phyloP scores from a whole-genome alignment of 371 early-diverging fungal species.

The Rhizopus microsporus region DNA sequence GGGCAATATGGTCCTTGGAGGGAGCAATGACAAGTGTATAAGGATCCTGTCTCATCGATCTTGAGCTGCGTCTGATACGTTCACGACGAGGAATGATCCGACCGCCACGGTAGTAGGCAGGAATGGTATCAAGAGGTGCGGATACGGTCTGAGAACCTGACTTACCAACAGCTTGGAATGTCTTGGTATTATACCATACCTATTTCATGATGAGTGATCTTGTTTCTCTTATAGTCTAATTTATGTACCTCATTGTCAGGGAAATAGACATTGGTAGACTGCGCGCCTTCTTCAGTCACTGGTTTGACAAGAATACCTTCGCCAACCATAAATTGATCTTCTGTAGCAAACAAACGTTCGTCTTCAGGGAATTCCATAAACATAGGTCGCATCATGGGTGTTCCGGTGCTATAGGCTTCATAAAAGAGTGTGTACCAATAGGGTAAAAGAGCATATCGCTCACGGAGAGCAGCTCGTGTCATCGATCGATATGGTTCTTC shows the following conservation, averaged over 20 bases:
- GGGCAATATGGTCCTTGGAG: constrained; percentile 65
- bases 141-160: constrained; percentile 54
- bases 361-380: constrained; percentile 81
- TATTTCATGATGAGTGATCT: constrained; percentile 16
- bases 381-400: constrained; percentile 86
- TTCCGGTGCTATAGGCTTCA: constrained; percentile 66
- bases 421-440: constrained; percentile 83
- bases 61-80: constrained; percentile 83
- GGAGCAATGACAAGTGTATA: constrained; percentile 87
- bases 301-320: constrained; percentile 76
- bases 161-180: constrained; percentile 42
- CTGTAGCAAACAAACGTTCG: constrained; percentile 67
- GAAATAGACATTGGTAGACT: constrained; percentile 67
- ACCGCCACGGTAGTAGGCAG: constrained; percentile 88
- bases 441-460: constrained; percentile 79
- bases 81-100: constrained; percentile 84
- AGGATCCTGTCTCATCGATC: constrained; percentile 84
- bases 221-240: neutral
- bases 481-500: constrained; percentile 75
- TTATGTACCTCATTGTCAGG: constrained; percentile 49
- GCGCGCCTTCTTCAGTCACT: constrained; percentile 59
- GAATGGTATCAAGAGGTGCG: constrained; percentile 76
- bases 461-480: constrained; percentile 72
- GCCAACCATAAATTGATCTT: constrained; percentile 88
- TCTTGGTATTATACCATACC: constrained; percentile 80